Conservation (phyloP, 2,329 filamentous ascomycete genomes). For the Anisogramma anomala region DNA sequence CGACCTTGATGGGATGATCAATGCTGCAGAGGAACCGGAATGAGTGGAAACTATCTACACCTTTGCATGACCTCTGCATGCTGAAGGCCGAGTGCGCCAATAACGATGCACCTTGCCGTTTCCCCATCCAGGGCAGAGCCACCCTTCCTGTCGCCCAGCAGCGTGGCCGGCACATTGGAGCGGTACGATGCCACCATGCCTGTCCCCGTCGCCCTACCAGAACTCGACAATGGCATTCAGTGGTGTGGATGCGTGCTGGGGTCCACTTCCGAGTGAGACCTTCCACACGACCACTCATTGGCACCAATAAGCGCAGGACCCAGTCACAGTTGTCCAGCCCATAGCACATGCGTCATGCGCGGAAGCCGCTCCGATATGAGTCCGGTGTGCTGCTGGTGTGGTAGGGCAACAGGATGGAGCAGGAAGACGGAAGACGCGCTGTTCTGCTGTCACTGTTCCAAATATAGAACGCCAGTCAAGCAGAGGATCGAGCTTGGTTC, state of each 20-base stretch:
- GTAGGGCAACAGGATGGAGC: conserved; percentile 19
- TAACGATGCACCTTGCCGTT: conserved; percentile 21
- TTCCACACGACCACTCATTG: conserved; percentile 19
- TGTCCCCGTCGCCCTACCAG: conserved; percentile 14
- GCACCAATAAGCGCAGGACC: conserved; percentile 21
- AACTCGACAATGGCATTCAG: conserved; percentile 12
- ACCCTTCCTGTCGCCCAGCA: conserved; percentile 24
- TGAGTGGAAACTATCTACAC: conserved; percentile 18
- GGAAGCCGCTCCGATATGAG: conserved; percentile 15
- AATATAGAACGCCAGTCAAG: conserved; percentile 31
- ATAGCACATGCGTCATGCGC: background rate
- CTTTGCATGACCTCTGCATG: conserved; percentile 16
- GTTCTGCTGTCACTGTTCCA: conserved; percentile 20
- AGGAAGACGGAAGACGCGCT: conserved; percentile 31
- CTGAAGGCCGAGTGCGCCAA: conserved; percentile 18
- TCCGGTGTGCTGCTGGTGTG: conserved; percentile 14
- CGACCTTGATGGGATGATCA: conserved; percentile 5
- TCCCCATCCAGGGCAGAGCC: conserved; percentile 18
- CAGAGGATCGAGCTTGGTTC: conserved; percentile 20
- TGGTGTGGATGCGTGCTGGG: conserved; percentile 22
- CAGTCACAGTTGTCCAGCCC: no score
- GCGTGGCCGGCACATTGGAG: conserved; percentile 12
- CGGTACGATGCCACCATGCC: conserved; percentile 12
- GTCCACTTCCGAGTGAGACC: conserved; percentile 21
- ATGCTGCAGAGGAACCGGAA: conserved; percentile 14